Evolutionary conservation across 106 monocot species (phyloP), one percentile per base, ranked within the genome.

Genomic region (Dendrobium catenatum): DNA sequence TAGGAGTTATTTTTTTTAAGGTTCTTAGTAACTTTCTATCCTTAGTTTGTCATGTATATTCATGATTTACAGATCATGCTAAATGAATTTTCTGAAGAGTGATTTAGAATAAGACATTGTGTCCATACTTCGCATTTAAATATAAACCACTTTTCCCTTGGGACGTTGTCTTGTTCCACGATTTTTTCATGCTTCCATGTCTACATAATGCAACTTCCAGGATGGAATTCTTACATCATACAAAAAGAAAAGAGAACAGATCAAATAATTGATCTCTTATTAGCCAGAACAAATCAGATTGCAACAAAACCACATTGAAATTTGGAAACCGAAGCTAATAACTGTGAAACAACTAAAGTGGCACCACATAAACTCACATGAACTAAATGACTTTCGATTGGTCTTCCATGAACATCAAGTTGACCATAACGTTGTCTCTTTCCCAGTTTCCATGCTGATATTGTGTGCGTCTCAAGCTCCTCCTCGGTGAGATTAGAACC

Each of bases 391-490:
- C 84, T 84, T 70, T 88, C 84, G 82, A 85, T 59, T 49, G 91
- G 78, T 77, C 88, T 79, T 13, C 88, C 88, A 70, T 88, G 94
- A 18, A 51, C 86, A 89, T 92, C 89, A 64, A 83, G 73, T 68
- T 86, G 88, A 22, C 80, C 80, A 73, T 83, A 87, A 73, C 87
- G 76, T 75, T 90, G 91, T 42, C 77, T 82, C 64, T 95, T 99
- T 83, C 87, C 93, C 42, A 86, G 83, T 85, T 99, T 99, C 98
- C 98, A 99, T 67, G 98, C 98, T 87, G 95, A 86, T 85, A 99
- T 95, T 20, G 98, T 90, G 54, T 99, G 98, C 75, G 98, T 95
- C 80, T 99, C 98, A 73, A 95, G 98, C 78, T 99, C 95, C 81
- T 99, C 98, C 77, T 99, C 93, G 72, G 97, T 94, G 37, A 98